phyloP scores from a whole-genome alignment of 305 asterid species.

The Solanum chacoense region DNA sequence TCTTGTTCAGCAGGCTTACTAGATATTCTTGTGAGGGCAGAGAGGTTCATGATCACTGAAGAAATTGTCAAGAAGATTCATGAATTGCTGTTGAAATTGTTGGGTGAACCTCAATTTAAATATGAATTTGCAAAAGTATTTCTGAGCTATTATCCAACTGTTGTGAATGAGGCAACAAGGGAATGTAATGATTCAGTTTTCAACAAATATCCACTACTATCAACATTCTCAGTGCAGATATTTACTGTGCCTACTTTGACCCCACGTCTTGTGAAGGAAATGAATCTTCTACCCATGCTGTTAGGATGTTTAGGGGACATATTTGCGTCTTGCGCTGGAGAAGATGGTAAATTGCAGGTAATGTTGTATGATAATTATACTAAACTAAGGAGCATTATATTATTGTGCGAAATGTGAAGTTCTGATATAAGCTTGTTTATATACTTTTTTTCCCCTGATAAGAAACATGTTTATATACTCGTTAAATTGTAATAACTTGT shows the following conservation, averaged over 20 bases:
- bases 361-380: background rate
- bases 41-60: conserved; percentile 36
- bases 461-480: background rate
- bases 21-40: conserved; percentile 71
- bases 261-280: conserved; percentile 88
- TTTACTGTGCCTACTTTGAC: conserved; percentile 83
- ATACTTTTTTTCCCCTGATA: background rate
- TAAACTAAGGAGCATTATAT: background rate
- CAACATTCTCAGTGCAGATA: conserved; percentile 90
- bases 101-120: conserved; percentile 82
- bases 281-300: conserved; percentile 73
- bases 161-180: conserved; percentile 39
- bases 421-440: background rate
- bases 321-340: conserved; percentile 53
- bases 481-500: background rate
- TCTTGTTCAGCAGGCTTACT: conserved; percentile 56
- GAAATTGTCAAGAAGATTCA: conserved; percentile 58
- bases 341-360: conserved; percentile 84
- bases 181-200: conserved; percentile 45
- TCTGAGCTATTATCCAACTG: conserved; percentile 68
- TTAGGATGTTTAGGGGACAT: conserved; percentile 67
- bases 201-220: conserved; percentile 50
- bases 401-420: background rate
- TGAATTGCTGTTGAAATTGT: conserved; percentile 79
- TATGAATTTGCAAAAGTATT: conserved; percentile 86